Conservation (phyloP, 75 land plant species). For the Sequoiadendron giganteum region DNA sequence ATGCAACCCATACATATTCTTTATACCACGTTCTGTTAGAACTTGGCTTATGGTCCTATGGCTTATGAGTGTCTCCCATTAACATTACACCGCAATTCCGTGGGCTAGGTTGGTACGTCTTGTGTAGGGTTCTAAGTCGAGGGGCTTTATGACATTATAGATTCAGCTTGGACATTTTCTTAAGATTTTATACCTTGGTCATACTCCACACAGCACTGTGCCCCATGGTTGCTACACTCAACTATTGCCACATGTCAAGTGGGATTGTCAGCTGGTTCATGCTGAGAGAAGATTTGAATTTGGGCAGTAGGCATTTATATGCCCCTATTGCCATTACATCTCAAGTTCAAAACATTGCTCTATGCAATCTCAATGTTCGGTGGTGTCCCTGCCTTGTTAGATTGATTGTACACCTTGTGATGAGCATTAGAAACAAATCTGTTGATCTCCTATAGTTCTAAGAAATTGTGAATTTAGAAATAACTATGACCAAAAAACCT, state of each 20-base stretch:
- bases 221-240: neutral
- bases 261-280: neutral
- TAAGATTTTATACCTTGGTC: neutral
- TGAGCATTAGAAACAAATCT: neutral
- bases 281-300: neutral
- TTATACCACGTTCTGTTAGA: neutral
- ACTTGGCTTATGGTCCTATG: too few relatives aligned
- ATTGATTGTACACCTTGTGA: neutral
- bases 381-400: neutral
- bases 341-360: neutral
- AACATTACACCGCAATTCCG: neutral
- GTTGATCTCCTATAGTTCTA: neutral
- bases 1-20: neutral
- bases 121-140: neutral
- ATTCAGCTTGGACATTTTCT: neutral
- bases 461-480: neutral
- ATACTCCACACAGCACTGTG: neutral
- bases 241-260: neutral
- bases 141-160: neutral
- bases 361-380: neutral
- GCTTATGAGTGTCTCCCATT: too few relatives aligned
- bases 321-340: too few relatives aligned
- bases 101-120: neutral
- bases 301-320: neutral
- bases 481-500: neutral